phyloP scores from a whole-genome alignment of 2,329 filamentous ascomycete species.

The Fusarium sp. region DNA sequence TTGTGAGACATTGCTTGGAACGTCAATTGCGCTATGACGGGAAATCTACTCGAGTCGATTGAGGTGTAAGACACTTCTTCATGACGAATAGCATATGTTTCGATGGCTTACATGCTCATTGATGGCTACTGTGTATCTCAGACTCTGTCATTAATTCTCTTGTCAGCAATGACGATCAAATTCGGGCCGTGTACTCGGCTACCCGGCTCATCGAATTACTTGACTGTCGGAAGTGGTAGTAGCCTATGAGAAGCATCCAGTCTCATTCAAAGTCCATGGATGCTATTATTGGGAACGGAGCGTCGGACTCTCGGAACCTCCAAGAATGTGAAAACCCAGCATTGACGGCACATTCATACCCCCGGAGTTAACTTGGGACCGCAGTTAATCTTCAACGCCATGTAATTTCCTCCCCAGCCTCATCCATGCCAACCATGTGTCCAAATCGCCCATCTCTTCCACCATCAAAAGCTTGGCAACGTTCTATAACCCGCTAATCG shows the following conservation, averaged over 20 bases:
- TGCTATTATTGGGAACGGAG: not conserved
- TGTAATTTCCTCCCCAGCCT: slow-evolving; percentile 1
- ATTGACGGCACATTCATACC: not conserved
- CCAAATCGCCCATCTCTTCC: not conserved
- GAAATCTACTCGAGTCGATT: too few relatives aligned
- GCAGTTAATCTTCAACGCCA: not conserved
- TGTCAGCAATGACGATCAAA: not conserved
- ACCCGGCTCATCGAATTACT: not conserved
- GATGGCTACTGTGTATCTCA: not conserved
- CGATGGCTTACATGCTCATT: not conserved
- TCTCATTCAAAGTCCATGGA: not conserved
- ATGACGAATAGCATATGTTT: too few relatives aligned
- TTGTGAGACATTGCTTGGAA: not conserved
- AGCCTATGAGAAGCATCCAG: not conserved
- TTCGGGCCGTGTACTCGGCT: not conserved
- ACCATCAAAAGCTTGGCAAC: slow-evolving; percentile 9
- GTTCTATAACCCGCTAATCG: slow-evolving; percentile 14
- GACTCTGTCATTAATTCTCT: not conserved
- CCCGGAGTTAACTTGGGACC: not conserved
- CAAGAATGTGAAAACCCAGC: not conserved
- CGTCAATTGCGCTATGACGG: not conserved
- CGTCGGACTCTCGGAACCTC: not conserved
- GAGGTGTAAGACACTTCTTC: too few relatives aligned
- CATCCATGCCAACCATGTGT: slow-evolving; percentile 24
- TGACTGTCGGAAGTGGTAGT: not conserved